These are phyloP conservation scores for Selaginella tamariscina DNA, from an alignment of 75 land plant species.

Conservation along the genomic window DNA sequence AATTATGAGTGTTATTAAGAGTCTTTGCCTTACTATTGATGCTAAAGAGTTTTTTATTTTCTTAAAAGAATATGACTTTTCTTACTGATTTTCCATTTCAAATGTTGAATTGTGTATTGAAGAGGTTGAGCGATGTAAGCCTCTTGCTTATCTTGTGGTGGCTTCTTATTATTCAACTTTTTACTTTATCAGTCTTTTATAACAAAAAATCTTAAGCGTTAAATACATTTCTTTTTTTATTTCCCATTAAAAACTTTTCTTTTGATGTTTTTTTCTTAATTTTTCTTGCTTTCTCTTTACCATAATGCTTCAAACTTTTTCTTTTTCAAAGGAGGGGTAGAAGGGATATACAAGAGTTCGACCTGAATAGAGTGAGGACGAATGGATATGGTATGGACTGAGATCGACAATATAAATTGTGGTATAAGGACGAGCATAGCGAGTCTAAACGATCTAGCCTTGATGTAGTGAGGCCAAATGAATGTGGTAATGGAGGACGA, in stretches of 20 bases:
- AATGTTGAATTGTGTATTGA: background rate
- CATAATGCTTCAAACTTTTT: background rate
- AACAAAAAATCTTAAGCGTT: background rate
- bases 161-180: background rate
- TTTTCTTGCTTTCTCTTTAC: background rate
- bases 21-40: background rate
- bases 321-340: background rate
- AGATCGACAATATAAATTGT: background rate
- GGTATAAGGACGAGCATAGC: background rate
- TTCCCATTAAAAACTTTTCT: background rate
- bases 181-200: background rate
- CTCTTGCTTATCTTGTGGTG: too few species aligned
- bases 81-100: background rate
- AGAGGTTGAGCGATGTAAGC: background rate
- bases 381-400: background rate
- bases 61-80: background rate
- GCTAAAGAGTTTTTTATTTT: background rate
- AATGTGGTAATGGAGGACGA: background rate
- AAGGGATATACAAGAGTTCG: background rate
- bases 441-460: background rate
- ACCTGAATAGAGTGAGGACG: background rate
- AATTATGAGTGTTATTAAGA: background rate
- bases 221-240: background rate
- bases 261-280: background rate
- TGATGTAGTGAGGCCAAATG: background rate